phyloP scores from a whole-genome alignment of 2,329 filamentous ascomycete species.

The Neonectria magnoliae region DNA sequence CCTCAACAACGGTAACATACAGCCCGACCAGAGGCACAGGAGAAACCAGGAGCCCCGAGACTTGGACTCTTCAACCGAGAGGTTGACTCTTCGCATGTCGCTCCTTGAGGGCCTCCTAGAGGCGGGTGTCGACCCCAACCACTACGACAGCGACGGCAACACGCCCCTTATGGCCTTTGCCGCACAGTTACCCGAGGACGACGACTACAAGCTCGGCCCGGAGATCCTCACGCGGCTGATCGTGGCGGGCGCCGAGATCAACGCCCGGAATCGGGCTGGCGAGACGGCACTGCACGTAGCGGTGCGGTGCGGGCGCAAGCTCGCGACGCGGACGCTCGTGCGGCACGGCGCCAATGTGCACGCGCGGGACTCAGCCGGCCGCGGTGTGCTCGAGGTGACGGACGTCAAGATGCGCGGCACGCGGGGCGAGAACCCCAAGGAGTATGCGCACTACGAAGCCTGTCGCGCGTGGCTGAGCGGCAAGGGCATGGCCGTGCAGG shows the following conservation, averaged over 20 bases:
- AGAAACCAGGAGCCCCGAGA: constrained; percentile 28
- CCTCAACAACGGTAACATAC: constrained; percentile 29
- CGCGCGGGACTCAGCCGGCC: constrained; percentile 55
- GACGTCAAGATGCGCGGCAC: constrained; percentile 52
- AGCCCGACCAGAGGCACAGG: constrained; percentile 11
- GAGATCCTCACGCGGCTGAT: constrained; percentile 57
- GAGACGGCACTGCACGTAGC: constrained; percentile 67
- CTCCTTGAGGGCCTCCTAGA: constrained; percentile 46
- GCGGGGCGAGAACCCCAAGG: constrained; percentile 43
- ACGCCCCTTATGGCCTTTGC: constrained; percentile 67
- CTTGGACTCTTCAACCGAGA: constrained; percentile 48
- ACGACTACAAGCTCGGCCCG: constrained; percentile 60
- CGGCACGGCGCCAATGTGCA: constrained; percentile 59
- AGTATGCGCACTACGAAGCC: constrained; percentile 56
- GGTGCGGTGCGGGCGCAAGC: constrained; percentile 62
- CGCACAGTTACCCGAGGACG: constrained; percentile 59
- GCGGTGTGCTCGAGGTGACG: constrained; percentile 57
- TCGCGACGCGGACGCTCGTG: constrained; percentile 59
- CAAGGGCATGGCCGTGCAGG: constrained; percentile 48
- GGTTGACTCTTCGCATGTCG: constrained; percentile 42
- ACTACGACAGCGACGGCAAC: constrained; percentile 61
- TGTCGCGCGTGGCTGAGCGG: constrained; percentile 59
- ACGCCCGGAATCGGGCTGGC: constrained; percentile 62
- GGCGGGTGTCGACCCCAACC: constrained; percentile 58
- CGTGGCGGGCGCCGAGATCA: constrained; percentile 54